phyloP scores from a whole-genome alignment of 768 basidiomycete genomes.

The Terana coerulea region DNA sequence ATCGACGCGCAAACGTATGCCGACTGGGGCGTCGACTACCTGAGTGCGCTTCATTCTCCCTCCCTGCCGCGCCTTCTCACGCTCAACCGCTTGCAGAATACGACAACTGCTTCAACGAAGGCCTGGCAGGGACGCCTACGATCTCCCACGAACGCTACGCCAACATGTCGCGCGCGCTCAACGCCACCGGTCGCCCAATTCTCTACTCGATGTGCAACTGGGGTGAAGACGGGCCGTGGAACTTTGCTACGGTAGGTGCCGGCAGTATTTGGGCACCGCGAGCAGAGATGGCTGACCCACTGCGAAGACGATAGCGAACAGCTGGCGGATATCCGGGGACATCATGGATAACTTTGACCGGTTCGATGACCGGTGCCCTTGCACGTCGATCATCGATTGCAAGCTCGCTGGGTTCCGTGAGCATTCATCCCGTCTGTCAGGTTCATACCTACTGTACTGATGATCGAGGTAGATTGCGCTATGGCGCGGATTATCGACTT shows the following conservation, averaged over 20 bases:
- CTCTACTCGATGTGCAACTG: constrained; percentile 38
- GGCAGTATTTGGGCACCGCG: not conserved
- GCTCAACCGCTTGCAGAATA: constrained; percentile 22
- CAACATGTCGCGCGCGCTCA: constrained; percentile 36
- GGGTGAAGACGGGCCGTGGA: constrained; percentile 39
- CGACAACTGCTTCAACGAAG: constrained; percentile 40
- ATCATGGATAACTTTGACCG: constrained; percentile 30
- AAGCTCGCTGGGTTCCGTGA: constrained; percentile 35
- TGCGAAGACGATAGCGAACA: constrained; percentile 26
- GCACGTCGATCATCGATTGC: constrained; percentile 32
- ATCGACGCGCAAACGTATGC: constrained; percentile 39
- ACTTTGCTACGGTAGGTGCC: constrained; percentile 32
- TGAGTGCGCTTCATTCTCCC: too few species aligned
- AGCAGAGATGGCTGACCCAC: not conserved
- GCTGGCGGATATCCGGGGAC: constrained; percentile 30
- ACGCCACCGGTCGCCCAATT: constrained; percentile 36
- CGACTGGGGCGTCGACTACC: constrained; percentile 35
- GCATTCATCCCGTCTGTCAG: constrained; percentile 7
- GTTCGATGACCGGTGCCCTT: constrained; percentile 35
- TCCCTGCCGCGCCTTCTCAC: not conserved
- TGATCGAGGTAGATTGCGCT: constrained; percentile 23
- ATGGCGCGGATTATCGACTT: constrained; percentile 35
- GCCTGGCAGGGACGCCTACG: constrained; percentile 30
- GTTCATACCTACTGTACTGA: not conserved
- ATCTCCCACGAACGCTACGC: constrained; percentile 34